Evolutionary conservation across 257 asterid species (phyloP).

Genomic region (Petunia secreta): DNA sequence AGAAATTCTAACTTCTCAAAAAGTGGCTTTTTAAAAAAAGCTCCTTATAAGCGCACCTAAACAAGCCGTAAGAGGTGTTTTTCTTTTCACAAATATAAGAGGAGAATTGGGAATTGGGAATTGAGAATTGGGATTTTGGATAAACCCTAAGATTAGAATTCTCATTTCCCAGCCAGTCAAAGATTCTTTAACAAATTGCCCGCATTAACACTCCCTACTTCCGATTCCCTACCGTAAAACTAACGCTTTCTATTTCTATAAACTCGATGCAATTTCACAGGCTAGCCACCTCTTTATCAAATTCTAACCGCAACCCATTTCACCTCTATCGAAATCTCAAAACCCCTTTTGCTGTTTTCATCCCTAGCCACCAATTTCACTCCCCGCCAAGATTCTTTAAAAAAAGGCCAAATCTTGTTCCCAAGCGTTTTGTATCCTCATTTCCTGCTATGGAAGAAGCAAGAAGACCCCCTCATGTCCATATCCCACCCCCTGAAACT

Average conservation of each 20-base stretch:
- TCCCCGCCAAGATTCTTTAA: slow-evolving; percentile 23
- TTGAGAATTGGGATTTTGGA: slow-evolving; percentile 3
- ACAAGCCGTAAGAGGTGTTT: too few relatives aligned
- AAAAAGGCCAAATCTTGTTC: slow-evolving; percentile 30
- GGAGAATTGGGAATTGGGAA: neutral
- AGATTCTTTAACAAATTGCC: neutral
- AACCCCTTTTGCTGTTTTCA: slow-evolving; percentile 43
- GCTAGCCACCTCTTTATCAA: slow-evolving; percentile 49
- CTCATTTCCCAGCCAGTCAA: neutral
- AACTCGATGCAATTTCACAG: slow-evolving; percentile 71
- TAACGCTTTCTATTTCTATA: neutral
- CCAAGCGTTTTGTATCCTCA: slow-evolving; percentile 41
- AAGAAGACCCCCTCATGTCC: slow-evolving; percentile 48
- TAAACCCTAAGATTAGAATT: slow-evolving; percentile 4
- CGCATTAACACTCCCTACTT: neutral
- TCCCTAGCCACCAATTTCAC: slow-evolving; percentile 35
- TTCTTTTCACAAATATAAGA: too few relatives aligned
- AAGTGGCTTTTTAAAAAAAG: too few relatives aligned
- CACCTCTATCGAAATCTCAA: slow-evolving; percentile 37
- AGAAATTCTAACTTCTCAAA: too few relatives aligned
- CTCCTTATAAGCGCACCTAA: too few relatives aligned
- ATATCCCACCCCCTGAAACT: slow-evolving; percentile 58
- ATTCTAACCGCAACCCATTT: slow-evolving; percentile 47
- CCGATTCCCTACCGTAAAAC: neutral
- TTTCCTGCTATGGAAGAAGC: slow-evolving; percentile 59